Evolutionary conservation across 164 flowering plant genomes (phyloP), one percentile per base, ranked within the genome.

Genomic region (Dillenia suffruticosa): DNA sequence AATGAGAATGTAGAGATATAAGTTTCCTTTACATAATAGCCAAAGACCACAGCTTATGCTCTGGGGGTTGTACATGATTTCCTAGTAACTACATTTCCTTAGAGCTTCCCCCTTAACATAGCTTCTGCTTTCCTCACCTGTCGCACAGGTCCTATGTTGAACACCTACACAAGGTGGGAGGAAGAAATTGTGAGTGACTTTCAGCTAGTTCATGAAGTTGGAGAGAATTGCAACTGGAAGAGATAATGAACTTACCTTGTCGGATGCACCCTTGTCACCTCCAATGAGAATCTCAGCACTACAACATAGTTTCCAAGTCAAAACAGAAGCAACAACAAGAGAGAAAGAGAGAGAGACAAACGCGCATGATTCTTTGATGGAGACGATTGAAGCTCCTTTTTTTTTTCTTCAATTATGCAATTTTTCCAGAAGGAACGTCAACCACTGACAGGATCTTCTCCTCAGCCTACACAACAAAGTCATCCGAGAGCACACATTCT

Each of bases 101-200:
- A 49, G 86, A 90, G 74, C 66, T 79, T 81, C 44, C 99, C 97
- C 67, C 96, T 84, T 44, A 94, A 48, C 44, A 91, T 80, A 62
- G 99, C 99, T 73, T 85, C 92, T 19, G 97, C 96, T 75, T 88
- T 88, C 68, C 88, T 80, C 75, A 86, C 97, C 66, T 94, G 84
- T 81, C 72, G 82, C 67, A 81, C 84, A 12, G 96, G 82, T 54
- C 99, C 99, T 46, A 94, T 88, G 46, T 89, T 77, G 76, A 94
- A 89, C 11, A 87, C 92, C 97, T 89, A 70, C 74, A 66, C 3
- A 19, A 58, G 10, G 51, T 51, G 9, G 14, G 10, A 51, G 15
- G 54, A 8, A 51, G 19, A 7, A 51, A 15, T n/a, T n/a, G 10
- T 14, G 19, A 5, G 22, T 9, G n/a, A 51, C 10, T 14, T 5